phyloP scores from a whole-genome alignment of 768 basidiomycete genomes.

The Omphalotus guepiniiformis region DNA sequence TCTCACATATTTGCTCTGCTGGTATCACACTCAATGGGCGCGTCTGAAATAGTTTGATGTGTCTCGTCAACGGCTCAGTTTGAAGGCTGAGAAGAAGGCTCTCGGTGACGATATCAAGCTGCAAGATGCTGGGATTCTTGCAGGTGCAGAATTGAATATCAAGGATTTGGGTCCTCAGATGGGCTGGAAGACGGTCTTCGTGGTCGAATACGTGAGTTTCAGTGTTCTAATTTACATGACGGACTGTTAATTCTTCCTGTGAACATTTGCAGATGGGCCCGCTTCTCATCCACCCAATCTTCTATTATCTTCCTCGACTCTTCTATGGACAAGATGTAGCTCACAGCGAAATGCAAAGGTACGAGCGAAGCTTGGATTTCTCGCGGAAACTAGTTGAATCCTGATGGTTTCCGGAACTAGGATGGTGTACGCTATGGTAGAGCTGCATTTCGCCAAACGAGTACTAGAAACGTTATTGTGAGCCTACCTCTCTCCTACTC shows the following conservation, averaged over 20 bases:
- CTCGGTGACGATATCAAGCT: conserved; percentile 64
- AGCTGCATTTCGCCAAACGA: conserved; percentile 88
- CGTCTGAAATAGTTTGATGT: conserved; percentile 53
- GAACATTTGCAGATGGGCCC: conserved; percentile 64
- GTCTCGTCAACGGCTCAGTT: conserved; percentile 68
- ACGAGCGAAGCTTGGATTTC: conserved; percentile 12
- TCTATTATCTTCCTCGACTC: conserved; percentile 67
- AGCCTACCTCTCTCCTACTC: conserved; percentile 19
- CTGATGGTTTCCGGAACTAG: too few relatives aligned
- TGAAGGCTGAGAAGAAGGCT: conserved; percentile 56
- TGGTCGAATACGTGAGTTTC: conserved; percentile 87
- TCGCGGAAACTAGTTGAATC: conserved; percentile 9
- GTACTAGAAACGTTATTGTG: conserved; percentile 91
- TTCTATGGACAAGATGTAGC: conserved; percentile 69
- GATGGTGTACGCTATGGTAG: conserved; percentile 67
- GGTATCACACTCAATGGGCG: neutral
- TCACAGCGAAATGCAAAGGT: conserved; percentile 80
- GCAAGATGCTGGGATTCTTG: conserved; percentile 47
- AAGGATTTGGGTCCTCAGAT: conserved; percentile 94
- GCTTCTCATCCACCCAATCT: conserved; percentile 80
- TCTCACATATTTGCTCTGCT: neutral
- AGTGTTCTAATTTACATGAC: neutral
- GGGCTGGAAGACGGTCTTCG: conserved; percentile 83
- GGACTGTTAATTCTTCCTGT: conserved; percentile 1
- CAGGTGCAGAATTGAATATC: conserved; percentile 63